Evolutionary conservation across 306 rosid genomes (phyloP).

Genomic region (Abrus precatorius): DNA sequence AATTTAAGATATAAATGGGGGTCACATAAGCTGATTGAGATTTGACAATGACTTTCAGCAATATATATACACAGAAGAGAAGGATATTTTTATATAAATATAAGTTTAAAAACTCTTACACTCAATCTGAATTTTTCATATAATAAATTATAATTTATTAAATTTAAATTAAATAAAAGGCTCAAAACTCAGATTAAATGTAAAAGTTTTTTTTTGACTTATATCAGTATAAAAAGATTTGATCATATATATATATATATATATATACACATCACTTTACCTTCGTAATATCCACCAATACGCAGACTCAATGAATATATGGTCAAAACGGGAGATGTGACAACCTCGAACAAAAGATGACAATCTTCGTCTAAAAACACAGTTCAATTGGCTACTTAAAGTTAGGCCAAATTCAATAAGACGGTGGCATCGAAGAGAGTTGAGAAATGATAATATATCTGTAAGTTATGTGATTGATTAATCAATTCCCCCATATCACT

Average conservation of each 20-base stretch:
- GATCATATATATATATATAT: too few species aligned
- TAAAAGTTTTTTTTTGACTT: too few species aligned
- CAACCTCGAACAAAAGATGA: conserved; percentile 21
- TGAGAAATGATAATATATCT: not conserved
- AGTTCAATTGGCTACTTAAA: conserved; percentile 31
- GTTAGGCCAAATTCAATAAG: conserved; percentile 18
- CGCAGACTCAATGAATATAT: conserved; percentile 6
- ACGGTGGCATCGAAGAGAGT: conserved; percentile 6
- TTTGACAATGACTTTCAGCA: conserved; percentile 40
- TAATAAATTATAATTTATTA: too few species aligned
- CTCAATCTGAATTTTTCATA: too few species aligned
- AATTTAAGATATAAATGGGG: not conserved
- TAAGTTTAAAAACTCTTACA: too few species aligned
- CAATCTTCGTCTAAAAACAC: conserved; percentile 15
- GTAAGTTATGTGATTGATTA: not conserved
- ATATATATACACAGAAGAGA: not conserved
- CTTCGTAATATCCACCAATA: conserved; percentile 52
- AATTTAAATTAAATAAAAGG: too few species aligned
- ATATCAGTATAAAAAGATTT: too few species aligned
- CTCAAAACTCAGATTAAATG: too few species aligned
- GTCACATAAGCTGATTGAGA: conserved; percentile 23
- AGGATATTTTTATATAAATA: too few species aligned
- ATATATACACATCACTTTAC: not conserved
- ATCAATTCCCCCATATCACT: not conserved
- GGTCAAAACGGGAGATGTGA: conserved; percentile 37